Percentiles rank a stretch among this genome's conserved stretches.
These are phyloP conservation scores for Boletus tomentosulus DNA, from an alignment of 768 basidiomycete species.

Conservation along the genomic window DNA sequence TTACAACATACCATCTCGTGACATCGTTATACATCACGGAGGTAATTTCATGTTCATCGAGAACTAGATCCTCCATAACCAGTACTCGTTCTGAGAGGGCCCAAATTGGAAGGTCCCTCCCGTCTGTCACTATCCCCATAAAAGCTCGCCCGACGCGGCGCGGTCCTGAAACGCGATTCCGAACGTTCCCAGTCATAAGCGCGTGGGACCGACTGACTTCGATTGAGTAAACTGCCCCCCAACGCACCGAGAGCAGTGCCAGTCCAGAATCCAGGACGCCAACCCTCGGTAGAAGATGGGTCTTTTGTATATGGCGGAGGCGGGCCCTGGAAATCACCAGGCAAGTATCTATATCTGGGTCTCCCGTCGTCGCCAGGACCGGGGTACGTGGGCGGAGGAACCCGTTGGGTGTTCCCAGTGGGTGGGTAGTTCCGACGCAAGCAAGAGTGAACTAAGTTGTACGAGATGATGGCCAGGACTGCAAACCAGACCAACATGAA, in stretches of 20 bases:
- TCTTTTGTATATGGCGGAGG: constrained; percentile 56
- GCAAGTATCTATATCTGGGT: constrained; percentile 46
- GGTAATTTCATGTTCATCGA: constrained; percentile 38
- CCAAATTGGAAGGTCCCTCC: constrained; percentile 67
- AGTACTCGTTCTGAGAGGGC: constrained; percentile 69
- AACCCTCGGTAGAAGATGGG: constrained; percentile 31
- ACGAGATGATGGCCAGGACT: constrained; percentile 50
- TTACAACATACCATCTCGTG: not conserved
- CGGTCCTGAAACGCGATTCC: constrained; percentile 27
- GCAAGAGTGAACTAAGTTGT: constrained; percentile 57
- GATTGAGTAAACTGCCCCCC: constrained; percentile 55
- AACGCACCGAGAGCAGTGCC: constrained; percentile 73
- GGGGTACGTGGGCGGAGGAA: constrained; percentile 30
- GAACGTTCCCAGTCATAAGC: constrained; percentile 61
- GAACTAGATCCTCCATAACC: constrained; percentile 77
- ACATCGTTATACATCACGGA: not conserved
- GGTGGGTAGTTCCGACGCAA: constrained; percentile 30
- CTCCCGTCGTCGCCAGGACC: constrained; percentile 17
- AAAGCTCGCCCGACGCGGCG: constrained; percentile 24
- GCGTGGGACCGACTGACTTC: constrained; percentile 25
- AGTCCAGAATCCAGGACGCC: constrained; percentile 82
- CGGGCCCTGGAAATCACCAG: constrained; percentile 45
- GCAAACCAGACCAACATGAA: constrained; percentile 58
- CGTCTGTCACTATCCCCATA: constrained; percentile 47
- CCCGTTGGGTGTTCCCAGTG: constrained; percentile 29